A percentile compares a stretch with the other conserved stretches of the same genome.
These are phyloP conservation scores for Heimioporus sp. DNA, from an alignment of 768 basidiomycete species.

Conservation along the genomic window DNA sequence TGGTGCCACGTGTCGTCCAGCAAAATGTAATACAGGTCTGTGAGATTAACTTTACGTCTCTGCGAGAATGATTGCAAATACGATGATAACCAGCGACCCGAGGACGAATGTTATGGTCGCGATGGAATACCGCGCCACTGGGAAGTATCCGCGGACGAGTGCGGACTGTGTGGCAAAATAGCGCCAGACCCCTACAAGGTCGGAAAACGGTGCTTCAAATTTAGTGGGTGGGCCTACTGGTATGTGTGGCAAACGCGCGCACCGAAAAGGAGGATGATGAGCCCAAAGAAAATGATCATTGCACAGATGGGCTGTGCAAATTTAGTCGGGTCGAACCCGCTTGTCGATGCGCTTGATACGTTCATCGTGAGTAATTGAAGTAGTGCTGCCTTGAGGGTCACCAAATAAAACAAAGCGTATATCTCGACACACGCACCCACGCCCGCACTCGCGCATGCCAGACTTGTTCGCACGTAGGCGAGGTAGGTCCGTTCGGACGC, in stretches of 20 bases:
- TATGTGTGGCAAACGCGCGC: background rate
- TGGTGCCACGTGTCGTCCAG: no score
- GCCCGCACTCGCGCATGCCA: slow-evolving; percentile 56
- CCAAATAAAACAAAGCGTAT: no score
- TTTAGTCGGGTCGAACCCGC: slow-evolving; percentile 11
- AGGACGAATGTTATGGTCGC: slow-evolving; percentile 42
- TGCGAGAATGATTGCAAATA: slow-evolving; percentile 43
- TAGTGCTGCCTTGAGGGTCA: slow-evolving; percentile 33
- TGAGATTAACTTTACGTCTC: slow-evolving; percentile 11
- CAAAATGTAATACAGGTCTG: background rate
- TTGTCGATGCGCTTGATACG: slow-evolving; percentile 4
- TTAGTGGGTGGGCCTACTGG: background rate
- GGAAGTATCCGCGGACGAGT: slow-evolving; percentile 50
- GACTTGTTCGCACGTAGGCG: slow-evolving; percentile 63
- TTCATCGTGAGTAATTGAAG: slow-evolving; percentile 52
- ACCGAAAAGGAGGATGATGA: slow-evolving; percentile 51
- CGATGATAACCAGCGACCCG: slow-evolving; percentile 38
- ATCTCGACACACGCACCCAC: slow-evolving; percentile 44
- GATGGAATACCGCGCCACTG: slow-evolving; percentile 47
- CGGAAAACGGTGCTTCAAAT: background rate
- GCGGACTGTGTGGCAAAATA: slow-evolving; percentile 54
- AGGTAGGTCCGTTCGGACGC: slow-evolving; percentile 64
- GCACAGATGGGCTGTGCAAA: slow-evolving; percentile 56
- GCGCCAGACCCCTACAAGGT: slow-evolving; percentile 41
- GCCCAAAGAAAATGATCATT: slow-evolving; percentile 42